Evolutionary conservation across 2,329 filamentous ascomycete species (phyloP).

Genomic region (Thyridium curvatum): DNA sequence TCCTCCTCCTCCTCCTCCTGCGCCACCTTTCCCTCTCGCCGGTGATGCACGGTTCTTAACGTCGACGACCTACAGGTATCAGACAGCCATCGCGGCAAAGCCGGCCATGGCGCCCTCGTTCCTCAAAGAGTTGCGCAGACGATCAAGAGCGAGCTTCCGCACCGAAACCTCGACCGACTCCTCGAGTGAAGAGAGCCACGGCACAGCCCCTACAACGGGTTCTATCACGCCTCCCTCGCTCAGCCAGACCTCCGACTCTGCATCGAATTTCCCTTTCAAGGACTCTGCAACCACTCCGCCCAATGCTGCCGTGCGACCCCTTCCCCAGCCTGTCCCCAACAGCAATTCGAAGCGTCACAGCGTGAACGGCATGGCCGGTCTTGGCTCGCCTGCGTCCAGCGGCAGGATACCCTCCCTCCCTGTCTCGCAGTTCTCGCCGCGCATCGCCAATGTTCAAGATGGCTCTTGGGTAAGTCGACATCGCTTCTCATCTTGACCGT

Average conservation of each 20-base stretch:
- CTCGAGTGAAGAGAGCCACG: slow-evolving; percentile 54
- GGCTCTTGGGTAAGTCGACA: slow-evolving; percentile 69
- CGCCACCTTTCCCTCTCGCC: too few species aligned
- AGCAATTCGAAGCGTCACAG: slow-evolving; percentile 49
- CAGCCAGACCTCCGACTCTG: slow-evolving; percentile 56
- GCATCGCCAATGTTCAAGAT: slow-evolving; percentile 71
- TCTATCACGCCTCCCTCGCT: slow-evolving; percentile 72
- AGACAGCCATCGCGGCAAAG: background rate
- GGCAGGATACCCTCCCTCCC: slow-evolving; percentile 49
- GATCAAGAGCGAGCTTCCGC: slow-evolving; percentile 69
- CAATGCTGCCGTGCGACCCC: slow-evolving; percentile 26
- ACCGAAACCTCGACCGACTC: slow-evolving; percentile 57
- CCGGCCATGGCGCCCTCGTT: slow-evolving; percentile 55
- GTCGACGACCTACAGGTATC: too few species aligned
- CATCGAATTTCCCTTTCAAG: slow-evolving; percentile 57
- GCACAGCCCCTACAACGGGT: slow-evolving; percentile 59
- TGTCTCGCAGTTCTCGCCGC: slow-evolving; percentile 74
- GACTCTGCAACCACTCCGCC: slow-evolving; percentile 23
- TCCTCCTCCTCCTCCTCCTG: too few species aligned
- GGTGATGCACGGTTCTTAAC: too few species aligned
- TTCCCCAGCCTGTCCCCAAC: slow-evolving; percentile 27
- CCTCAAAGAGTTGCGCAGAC: slow-evolving; percentile 67
- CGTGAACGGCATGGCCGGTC: slow-evolving; percentile 56
- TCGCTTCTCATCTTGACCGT: background rate
- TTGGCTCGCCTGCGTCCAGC: slow-evolving; percentile 48